These are phyloP conservation scores for Amylostereum chailletii DNA, from an alignment of 1,284 basidiomycete genomes.

Conservation along the genomic window DNA sequence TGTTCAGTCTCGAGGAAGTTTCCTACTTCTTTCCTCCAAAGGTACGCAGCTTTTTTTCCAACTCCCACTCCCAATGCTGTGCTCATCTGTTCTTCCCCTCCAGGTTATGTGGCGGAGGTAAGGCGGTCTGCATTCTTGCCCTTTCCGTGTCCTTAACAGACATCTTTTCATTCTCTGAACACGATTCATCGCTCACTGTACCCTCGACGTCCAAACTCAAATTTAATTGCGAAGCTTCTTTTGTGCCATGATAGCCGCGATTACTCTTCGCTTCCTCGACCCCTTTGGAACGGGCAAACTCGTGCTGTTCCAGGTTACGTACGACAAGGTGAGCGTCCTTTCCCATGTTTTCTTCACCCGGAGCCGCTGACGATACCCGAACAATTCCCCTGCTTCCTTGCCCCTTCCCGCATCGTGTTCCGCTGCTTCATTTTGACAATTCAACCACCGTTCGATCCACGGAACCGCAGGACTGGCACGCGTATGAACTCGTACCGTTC, in stretches of 20 bases:
- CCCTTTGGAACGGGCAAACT: constrained; percentile 86
- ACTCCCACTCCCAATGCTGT: neutral
- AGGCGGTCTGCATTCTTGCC: constrained; percentile 7
- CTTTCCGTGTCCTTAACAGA: neutral
- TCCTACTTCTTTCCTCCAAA: constrained; percentile 95
- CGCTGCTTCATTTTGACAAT: neutral
- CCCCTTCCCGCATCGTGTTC: too few relatives aligned
- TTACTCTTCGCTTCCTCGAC: constrained; percentile 83
- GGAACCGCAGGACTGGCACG: constrained; percentile 71
- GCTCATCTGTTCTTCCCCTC: constrained; percentile 3
- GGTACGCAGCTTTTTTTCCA: constrained; percentile 27
- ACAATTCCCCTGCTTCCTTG: too few relatives aligned
- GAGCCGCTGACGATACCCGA: too few relatives aligned
- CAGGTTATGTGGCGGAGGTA: constrained; percentile 86
- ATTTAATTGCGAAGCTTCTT: constrained; percentile 56
- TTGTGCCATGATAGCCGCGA: constrained; percentile 90
- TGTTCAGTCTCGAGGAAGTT: constrained; percentile 91
- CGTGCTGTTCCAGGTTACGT: constrained; percentile 85
- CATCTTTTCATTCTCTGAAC: neutral
- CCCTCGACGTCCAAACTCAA: neutral
- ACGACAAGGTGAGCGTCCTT: constrained; percentile 54
- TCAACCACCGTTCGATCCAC: constrained; percentile 1
- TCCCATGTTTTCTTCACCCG: neutral
- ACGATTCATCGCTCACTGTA: neutral
- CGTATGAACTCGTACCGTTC: constrained; percentile 78